A percentile compares a stretch with the other conserved stretches of the same genome.
Conservation (phyloP, 2,329 filamentous ascomycete species). For the Myriosclerotinia curreyana region DNA sequence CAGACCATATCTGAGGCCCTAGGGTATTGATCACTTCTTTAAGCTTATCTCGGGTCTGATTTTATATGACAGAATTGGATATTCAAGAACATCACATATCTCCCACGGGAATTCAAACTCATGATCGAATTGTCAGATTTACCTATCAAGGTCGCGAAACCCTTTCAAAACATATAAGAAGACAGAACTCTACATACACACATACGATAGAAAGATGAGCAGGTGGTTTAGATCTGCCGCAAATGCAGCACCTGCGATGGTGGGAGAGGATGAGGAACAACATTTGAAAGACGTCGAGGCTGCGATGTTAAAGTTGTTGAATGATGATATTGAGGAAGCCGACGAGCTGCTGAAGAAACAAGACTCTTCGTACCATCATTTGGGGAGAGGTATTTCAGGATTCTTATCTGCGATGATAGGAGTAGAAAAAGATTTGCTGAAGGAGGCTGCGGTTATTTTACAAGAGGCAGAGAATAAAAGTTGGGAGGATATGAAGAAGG, state of each 20-base stretch:
- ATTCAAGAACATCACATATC: not conserved
- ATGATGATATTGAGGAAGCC: conserved; percentile 85
- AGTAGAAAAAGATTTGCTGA: conserved; percentile 90
- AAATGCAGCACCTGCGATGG: conserved; percentile 31
- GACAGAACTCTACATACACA: not conserved
- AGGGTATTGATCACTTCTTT: not conserved
- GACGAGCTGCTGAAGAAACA: conserved; percentile 69
- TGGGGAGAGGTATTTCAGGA: conserved; percentile 75
- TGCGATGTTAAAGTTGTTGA: conserved; percentile 72
- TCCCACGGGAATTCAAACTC: not conserved
- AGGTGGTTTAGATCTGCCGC: conserved; percentile 36
- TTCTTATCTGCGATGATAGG: conserved; percentile 86
- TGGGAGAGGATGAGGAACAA: conserved; percentile 47
- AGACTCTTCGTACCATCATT: conserved; percentile 81
- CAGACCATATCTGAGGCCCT: not conserved
- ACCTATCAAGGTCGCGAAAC: not conserved
- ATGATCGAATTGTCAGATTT: not conserved
- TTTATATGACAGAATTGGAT: not conserved
- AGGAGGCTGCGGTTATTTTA: conserved; percentile 70
- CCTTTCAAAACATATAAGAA: not conserved
- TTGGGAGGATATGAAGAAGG: conserved; percentile 71
- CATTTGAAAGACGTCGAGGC: conserved; percentile 59
- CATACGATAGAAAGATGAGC: conserved; percentile 32
- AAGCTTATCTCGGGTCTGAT: not conserved
- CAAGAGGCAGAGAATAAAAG: conserved; percentile 73